Conservation (phyloP, 139 green algal genomes). For the Desmodesmus armatus region DNA sequence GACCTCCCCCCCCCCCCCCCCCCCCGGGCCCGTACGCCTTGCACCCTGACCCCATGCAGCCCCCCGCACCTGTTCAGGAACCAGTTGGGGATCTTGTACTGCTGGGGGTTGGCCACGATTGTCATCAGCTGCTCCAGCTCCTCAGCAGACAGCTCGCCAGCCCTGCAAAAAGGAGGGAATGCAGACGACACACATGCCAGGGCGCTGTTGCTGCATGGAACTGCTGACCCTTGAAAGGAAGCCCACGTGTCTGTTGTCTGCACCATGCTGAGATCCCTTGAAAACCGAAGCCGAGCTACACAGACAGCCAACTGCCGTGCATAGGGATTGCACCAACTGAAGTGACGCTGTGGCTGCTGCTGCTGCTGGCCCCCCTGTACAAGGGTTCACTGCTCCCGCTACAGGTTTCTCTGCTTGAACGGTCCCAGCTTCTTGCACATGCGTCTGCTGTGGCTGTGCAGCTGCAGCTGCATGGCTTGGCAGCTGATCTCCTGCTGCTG, state of each 20-base stretch:
- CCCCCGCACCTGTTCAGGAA: constrained; percentile 99
- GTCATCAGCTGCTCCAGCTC: constrained; percentile 98
- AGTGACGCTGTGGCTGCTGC: background rate
- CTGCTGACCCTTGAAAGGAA: no score
- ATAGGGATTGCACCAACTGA: no score
- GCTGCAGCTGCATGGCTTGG: background rate
- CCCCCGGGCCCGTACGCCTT: no score
- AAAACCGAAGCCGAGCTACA: background rate
- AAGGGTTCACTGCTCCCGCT: background rate
- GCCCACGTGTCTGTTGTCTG: no score
- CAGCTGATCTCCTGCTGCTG: background rate
- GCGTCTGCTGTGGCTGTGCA: background rate
- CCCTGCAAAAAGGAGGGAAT: constrained; percentile 58
- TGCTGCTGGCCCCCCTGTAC: background rate
- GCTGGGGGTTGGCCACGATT: constrained; percentile 96
- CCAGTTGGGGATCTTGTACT: constrained; percentile 99
- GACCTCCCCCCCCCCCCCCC: no score
- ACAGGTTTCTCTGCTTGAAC: background rate
- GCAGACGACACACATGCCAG: no score
- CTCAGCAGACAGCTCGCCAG: constrained; percentile 94
- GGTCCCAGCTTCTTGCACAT: background rate
- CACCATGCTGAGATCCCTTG: background rate
- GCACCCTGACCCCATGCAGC: no score
- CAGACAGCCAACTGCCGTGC: background rate
- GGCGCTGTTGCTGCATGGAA: no score